Evolutionary conservation across 208 protist species (phyloP), one percentile per base, ranked within the genome.

Genomic region (Leishmania aethiopica): DNA sequence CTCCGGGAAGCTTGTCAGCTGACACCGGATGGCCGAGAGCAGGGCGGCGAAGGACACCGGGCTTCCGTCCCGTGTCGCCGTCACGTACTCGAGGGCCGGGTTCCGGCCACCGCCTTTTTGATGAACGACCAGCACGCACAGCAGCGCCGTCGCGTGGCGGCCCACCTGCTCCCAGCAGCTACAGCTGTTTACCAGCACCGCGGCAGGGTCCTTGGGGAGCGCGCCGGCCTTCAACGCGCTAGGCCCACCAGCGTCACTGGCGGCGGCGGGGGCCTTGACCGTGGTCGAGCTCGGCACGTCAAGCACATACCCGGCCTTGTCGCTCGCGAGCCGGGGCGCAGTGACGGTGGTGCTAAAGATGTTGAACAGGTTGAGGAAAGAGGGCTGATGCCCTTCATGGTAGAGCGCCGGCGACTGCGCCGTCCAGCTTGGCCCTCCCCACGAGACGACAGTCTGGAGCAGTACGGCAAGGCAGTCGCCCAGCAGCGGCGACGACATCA

Each of bases 51-150:
- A 94, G 7, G 66, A 42, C n/a, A 94, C 60, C 1, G 75, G 74
- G 17, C 74, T 73, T 13, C 64, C 78, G 35, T 94, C 84, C 5
- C 81, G 53, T 35, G 92, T 69, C 6, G 77, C 40, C 45, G 67
- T 82, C 35, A 96, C 66, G 73, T 84, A 89, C 64, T 93, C 88
- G 25, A 93, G 66, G 3, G 89, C 91, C 22, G 87, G 83, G 80
- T 94, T 97, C 62, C 67, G 82, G 70, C 82, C 88, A 69, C 89
- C 87, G 25, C 92, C 91, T 37, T 92, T 95, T 66, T 92, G 89
- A 70, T 96, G 86, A 45, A 88, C 84, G 7, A 93, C 42, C 70
- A 97, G 85, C 64, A 97, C 80, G 19, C 90, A 83, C 51, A 97
- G 82, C 70, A 97, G 82, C 82, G 91, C 84, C 37, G 88, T 85